A percentile compares a stretch with the other conserved stretches of the same genome.
Conservation (phyloP, 2,329 filamentous ascomycete genomes). For the Alternaria rosae region DNA sequence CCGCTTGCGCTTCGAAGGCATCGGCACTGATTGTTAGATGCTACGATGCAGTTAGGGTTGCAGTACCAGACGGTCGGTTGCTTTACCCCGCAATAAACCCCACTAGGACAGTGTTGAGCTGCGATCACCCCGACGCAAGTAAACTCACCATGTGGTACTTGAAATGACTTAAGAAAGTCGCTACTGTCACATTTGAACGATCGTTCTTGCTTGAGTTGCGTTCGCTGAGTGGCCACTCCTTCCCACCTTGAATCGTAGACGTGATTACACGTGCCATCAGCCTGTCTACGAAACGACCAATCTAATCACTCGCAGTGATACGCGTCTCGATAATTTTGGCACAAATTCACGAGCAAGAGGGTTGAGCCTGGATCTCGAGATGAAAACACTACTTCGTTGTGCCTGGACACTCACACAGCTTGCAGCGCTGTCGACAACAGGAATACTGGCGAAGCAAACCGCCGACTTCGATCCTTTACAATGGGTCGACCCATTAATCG, state of each 20-base stretch:
- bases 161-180: neutral
- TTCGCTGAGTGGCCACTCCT: neutral
- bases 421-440: neutral
- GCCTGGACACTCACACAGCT: neutral
- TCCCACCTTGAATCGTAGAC: neutral
- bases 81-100: slow-evolving; percentile 37
- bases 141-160: slow-evolving; percentile 21
- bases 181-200: neutral
- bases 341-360: neutral
- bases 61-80: slow-evolving; percentile 16
- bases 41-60: neutral
- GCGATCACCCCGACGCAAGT: slow-evolving; percentile 15
- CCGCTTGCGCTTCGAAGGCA: neutral
- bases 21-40: neutral
- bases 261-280: neutral
- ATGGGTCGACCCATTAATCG: slow-evolving; percentile 56
- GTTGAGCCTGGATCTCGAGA: neutral
- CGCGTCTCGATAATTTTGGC: neutral
- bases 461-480: slow-evolving; percentile 37
- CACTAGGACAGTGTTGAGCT: slow-evolving; percentile 32
- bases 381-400: neutral
- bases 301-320: neutral
- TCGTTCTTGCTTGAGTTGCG: neutral
- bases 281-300: neutral
- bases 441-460: neutral